Evolutionary conservation across 257 asterid species (phyloP), one percentile per base, ranked within the genome.

Genomic region (Salvia splendens): DNA sequence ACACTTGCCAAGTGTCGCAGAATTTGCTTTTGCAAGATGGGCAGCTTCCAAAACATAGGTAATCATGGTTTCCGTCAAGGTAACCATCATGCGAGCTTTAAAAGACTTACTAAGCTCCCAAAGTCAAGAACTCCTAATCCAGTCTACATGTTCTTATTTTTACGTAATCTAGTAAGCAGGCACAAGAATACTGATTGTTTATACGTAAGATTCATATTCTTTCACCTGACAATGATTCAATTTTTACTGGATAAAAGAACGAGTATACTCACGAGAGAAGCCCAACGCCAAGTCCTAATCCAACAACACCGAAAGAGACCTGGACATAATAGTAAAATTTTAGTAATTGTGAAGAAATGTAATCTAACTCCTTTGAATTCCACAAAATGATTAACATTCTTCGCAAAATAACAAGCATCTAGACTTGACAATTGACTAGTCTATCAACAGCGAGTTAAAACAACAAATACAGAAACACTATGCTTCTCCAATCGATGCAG

Each of bases 231-330:
- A 45, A 38, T 40, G 8, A 45, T 43, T 12, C 8, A 47, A 65
- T 71, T 10, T 47, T 36, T 41, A 46, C 61, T 12, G 57, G 14
- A 67, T 52, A 48, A 69, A 53, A 45, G 45, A 40, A 47, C 28
- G 65, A 59, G 52, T 74, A 73, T 79, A 83, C 97, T 88, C 79
- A 94, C 97, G 96, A 87, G 72, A 94, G 97, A 80, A 94, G 96
- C 49, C 93, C 16, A 60, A 84, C 61, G 49, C 99, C 99, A 68
- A 67, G 62, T 51, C 99, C 77, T 74, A 94, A 79, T 71, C 99
- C 99, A 75, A 93, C 83, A 68, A 85, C 92, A 53, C 99, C 99
- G 49, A 93, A 93, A 16, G 97, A 93, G 72, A 88, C 93, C 97
- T 90, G 92, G 69, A 75, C 5, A 69, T 8, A 24, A 61, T 42